Conservation (phyloP, 345 rosid species). For the Gossypioides kirkii region DNA sequence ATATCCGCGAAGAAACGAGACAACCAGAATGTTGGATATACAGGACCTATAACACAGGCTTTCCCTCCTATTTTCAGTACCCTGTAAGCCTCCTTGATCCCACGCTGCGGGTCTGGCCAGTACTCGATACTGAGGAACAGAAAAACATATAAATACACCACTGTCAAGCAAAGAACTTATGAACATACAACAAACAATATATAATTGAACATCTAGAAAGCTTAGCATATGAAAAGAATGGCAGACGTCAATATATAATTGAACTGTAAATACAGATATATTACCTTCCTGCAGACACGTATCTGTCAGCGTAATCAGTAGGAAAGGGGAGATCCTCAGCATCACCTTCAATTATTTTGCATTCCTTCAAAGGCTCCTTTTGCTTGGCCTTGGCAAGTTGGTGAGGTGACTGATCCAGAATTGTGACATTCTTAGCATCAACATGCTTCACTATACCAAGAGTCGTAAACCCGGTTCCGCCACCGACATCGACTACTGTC, state of each 20-base stretch:
- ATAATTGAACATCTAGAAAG: too few species aligned
- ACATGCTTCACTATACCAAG: constrained; percentile 91
- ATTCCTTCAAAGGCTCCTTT: constrained; percentile 89
- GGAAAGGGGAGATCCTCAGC: constrained; percentile 90
- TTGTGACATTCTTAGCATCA: constrained; percentile 91
- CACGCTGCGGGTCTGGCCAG: constrained; percentile 99
- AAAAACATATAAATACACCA: neutral
- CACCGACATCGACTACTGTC: constrained; percentile 94
- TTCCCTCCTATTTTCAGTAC: constrained; percentile 90
- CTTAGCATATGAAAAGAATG: neutral
- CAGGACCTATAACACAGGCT: constrained; percentile 94
- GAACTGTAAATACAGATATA: neutral
- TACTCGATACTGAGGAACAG: constrained; percentile 70
- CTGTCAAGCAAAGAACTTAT: too few species aligned
- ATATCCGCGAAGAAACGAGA: constrained; percentile 95
- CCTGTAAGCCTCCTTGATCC: constrained; percentile 92
- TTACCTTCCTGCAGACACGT: constrained; percentile 98
- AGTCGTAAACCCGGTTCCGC: constrained; percentile 96
- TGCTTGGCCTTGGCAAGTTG: constrained; percentile 96
- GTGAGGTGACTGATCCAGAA: constrained; percentile 98
- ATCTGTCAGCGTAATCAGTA: constrained; percentile 89
- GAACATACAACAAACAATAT: neutral
- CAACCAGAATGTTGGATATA: constrained; percentile 90
- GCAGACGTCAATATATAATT: neutral
- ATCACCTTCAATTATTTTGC: constrained; percentile 87